Evolutionary conservation across 129 eudicot species (phyloP), one percentile per base, ranked within the genome.

Genomic region (Oenanthe sinensis): DNA sequence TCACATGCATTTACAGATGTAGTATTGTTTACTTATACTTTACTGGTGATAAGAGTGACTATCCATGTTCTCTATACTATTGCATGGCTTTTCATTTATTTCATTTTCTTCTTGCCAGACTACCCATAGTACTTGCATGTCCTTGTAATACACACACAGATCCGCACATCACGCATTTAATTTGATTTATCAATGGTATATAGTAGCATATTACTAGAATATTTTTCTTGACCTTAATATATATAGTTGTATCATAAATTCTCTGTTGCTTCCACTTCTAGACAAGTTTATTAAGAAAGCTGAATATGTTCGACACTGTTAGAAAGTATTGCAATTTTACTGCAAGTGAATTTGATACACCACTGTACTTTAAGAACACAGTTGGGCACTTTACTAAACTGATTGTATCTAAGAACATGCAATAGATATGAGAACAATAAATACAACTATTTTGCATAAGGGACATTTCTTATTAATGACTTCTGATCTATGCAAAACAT

Each of bases 81-180:
- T n/a, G n/a, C n/a, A n/a, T n/a, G n/a, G 67, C 80, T 44, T 79
- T 85, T 83, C 84, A 84, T 82, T 83, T 85, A 55, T 67, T 78
- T 49, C 77, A 67, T 58, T 79, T 77, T 82, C 81, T 85, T 63
- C 74, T 77, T 78, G 88, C 82, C 90, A 78, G 81, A 83, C 82
- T 70, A 85, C 73, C 85, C 91, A 89, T 93, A 78, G 85, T 90
- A 77, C 85, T 78, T 37, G 14, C 4, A 70, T 80, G 88, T 79
- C 81, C 39, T 19, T 70, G 24, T 70, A 6, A 36, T 70, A 16
- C 43, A 70, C 48, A 12, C 6, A 43, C 75, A 82, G 83, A 85
- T 83, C 86, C 78, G 81, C 85, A 75, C 79, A 78, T 76, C 67
- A 49, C 65, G 81, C 86, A 76, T 73, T 83, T n/a, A 58, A 58